A percentile compares a stretch with the other conserved stretches of the same genome.
Evolutionary conservation across 805 yeast genomes (phyloP).

Genomic region (Candida glaebosa): DNA sequence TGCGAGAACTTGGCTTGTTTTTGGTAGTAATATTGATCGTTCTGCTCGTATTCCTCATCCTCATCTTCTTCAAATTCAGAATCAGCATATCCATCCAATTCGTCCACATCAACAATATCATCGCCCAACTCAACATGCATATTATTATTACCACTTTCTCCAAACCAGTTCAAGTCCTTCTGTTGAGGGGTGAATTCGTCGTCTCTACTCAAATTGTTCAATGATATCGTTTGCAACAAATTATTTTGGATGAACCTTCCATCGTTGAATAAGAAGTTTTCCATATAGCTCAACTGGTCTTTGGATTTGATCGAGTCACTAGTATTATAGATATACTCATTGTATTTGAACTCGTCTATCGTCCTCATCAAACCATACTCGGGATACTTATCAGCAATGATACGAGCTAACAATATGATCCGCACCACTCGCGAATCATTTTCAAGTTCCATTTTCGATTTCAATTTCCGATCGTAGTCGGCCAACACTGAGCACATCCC

Average conservation of each 20-base stretch:
- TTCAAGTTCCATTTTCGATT: slow-evolving; percentile 32
- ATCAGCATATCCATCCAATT: slow-evolving; percentile 22
- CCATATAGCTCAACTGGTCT: slow-evolving; percentile 22
- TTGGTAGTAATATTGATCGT: slow-evolving; percentile 2
- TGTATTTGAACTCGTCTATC: slow-evolving; percentile 43
- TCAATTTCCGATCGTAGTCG: slow-evolving; percentile 12
- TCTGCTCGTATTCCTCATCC: slow-evolving; percentile 4
- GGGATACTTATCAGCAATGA: slow-evolving; percentile 45
- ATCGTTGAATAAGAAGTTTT: slow-evolving; percentile 37
- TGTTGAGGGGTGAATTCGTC: slow-evolving; percentile 14
- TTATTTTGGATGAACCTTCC: slow-evolving; percentile 39
- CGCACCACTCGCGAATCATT: slow-evolving; percentile 52
- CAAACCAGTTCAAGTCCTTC: slow-evolving; percentile 27
- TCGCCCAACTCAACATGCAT: slow-evolving; percentile 14
- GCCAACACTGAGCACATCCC: slow-evolving; percentile 43
- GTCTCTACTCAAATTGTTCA: slow-evolving; percentile 22
- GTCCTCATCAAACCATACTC: slow-evolving; percentile 54
- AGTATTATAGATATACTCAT: slow-evolving; percentile 23
- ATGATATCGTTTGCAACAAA: slow-evolving; percentile 33
- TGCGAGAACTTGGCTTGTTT: not conserved
- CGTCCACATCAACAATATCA: slow-evolving; percentile 20
- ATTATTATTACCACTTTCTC: slow-evolving; percentile 13
- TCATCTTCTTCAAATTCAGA: slow-evolving; percentile 32
- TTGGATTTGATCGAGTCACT: slow-evolving; percentile 15
- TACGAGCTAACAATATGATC: slow-evolving; percentile 48